A percentile compares a stretch with the other conserved stretches of the same genome.
phyloP scores from a whole-genome alignment of 148 eudicot genomes.

The Rhododendron kiyosumense region DNA sequence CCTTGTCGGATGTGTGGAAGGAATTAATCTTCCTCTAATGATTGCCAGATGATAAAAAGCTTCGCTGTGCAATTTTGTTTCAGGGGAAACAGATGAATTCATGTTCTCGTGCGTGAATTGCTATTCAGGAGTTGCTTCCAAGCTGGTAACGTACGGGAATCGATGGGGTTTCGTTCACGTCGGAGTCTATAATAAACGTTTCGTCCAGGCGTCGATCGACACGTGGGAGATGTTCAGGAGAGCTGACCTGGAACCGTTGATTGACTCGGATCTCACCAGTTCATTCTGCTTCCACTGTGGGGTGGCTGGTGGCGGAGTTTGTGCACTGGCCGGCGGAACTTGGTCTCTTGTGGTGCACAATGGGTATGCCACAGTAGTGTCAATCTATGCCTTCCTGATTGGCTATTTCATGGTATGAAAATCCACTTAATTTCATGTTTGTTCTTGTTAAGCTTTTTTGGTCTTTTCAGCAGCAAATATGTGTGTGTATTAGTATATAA shows the following conservation, averaged over 20 bases:
- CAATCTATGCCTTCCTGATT: slow-evolving; percentile 43
- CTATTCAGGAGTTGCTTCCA: slow-evolving; percentile 40
- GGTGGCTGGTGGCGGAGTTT: slow-evolving; percentile 39
- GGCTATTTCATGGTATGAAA: slow-evolving; percentile 51
- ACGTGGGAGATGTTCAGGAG: slow-evolving; percentile 57
- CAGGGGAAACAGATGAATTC: slow-evolving; percentile 67
- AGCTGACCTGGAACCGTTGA: slow-evolving; percentile 35
- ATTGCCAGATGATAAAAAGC: not conserved
- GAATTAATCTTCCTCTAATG: not conserved
- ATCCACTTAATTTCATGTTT: not conserved
- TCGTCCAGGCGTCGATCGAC: slow-evolving; percentile 49
- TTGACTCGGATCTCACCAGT: slow-evolving; percentile 54
- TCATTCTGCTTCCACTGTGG: slow-evolving; percentile 64
- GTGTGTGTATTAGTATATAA: too few relatives aligned
- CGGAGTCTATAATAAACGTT: slow-evolving; percentile 53
- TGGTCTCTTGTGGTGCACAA: slow-evolving; percentile 49
- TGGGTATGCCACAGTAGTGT: slow-evolving; percentile 38
- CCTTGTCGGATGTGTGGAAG: not conserved
- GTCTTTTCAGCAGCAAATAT: not conserved
- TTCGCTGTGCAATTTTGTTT: slow-evolving; percentile 9
- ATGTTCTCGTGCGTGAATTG: slow-evolving; percentile 65
- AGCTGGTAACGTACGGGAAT: slow-evolving; percentile 40
- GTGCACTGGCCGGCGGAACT: slow-evolving; percentile 41
- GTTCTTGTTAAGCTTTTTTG: not conserved
- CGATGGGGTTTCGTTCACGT: slow-evolving; percentile 72